phyloP scores from a whole-genome alignment of 768 basidiomycete species.

The Agrocybe chaxingu region DNA sequence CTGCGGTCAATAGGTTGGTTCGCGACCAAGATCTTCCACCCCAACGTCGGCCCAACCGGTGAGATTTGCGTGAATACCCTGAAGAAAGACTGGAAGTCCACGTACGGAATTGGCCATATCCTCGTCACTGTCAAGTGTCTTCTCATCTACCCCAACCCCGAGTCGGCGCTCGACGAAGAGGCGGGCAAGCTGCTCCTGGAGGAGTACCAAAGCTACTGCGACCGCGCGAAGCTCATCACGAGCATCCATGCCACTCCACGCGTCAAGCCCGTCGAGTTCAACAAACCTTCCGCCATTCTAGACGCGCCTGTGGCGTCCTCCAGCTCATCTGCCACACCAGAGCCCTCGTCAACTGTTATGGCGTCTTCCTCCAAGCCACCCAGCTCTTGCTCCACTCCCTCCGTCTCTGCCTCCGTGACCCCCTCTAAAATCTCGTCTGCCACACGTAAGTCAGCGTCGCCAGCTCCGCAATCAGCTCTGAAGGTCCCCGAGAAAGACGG shows the following conservation, averaged over 20 bases:
- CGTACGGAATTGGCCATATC: conserved; percentile 89
- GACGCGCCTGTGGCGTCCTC: conserved; percentile 17
- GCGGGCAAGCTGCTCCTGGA: conserved; percentile 90
- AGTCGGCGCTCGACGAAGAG: conserved; percentile 94
- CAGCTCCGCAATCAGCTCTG: conserved; percentile 38
- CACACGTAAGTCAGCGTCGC: conserved; percentile 43
- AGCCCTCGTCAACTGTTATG: conserved; percentile 19
- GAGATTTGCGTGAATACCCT: conserved; percentile 97
- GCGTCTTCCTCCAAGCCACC: conserved; percentile 26
- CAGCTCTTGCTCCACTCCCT: conserved; percentile 19
- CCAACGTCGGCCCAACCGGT: conserved; percentile 85
- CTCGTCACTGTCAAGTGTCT: conserved; percentile 93
- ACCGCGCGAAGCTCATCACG: conserved; percentile 85
- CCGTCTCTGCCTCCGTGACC: conserved; percentile 16
- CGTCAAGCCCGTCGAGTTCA: conserved; percentile 69
- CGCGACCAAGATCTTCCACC: conserved; percentile 94
- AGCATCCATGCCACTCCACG: conserved; percentile 88
- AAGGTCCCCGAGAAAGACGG: conserved; percentile 43
- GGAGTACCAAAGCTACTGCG: conserved; percentile 85
- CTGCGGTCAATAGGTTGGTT: conserved; percentile 65
- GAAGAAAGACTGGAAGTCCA: conserved; percentile 95
- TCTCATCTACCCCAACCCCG: conserved; percentile 94
- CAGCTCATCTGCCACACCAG: conserved; percentile 10
- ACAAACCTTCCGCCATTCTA: conserved; percentile 33
- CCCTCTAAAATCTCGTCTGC: conserved; percentile 13